Percentiles rank a stretch among this genome's conserved stretches.
phyloP scores from a whole-genome alignment of 2,329 filamentous ascomycete species.

The Epichloe sylvatica region DNA sequence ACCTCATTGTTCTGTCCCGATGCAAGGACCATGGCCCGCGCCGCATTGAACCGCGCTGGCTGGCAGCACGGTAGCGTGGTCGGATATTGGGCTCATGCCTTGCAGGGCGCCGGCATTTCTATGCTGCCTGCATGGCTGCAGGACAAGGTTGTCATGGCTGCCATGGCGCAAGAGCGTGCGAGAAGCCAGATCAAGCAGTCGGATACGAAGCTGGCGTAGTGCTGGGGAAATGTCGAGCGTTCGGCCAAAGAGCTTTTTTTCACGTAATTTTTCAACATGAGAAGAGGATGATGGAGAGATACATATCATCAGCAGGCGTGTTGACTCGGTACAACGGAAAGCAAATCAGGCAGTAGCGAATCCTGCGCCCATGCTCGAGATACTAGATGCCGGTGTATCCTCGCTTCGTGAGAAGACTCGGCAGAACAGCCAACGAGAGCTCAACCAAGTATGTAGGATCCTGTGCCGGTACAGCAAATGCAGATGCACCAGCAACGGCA shows the following conservation, averaged over 20 bases:
- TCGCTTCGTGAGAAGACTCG: background rate
- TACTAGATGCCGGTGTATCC: background rate
- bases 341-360: background rate
- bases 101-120: constrained; percentile 3
- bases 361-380: background rate
- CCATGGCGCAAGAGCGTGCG: background rate
- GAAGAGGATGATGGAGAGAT: too few species aligned
- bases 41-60: constrained; percentile 5
- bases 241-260: too few species aligned
- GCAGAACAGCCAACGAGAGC: too few species aligned
- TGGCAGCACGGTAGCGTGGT: constrained; percentile 7
- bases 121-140: background rate
- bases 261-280: too few species aligned
- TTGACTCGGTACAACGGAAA: too few species aligned
- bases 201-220: background rate
- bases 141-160: background rate
- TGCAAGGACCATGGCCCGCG: constrained; percentile 8
- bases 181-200: background rate
- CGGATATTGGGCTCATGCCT: constrained; percentile 10
- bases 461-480: too few species aligned
- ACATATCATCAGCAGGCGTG: too few species aligned
- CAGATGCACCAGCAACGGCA: too few species aligned
- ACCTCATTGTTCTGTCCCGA: constrained; percentile 9
- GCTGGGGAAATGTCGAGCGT: too few species aligned
- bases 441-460: too few species aligned